Conservation (phyloP, 768 basidiomycete species). For the Boletellus sp. region DNA sequence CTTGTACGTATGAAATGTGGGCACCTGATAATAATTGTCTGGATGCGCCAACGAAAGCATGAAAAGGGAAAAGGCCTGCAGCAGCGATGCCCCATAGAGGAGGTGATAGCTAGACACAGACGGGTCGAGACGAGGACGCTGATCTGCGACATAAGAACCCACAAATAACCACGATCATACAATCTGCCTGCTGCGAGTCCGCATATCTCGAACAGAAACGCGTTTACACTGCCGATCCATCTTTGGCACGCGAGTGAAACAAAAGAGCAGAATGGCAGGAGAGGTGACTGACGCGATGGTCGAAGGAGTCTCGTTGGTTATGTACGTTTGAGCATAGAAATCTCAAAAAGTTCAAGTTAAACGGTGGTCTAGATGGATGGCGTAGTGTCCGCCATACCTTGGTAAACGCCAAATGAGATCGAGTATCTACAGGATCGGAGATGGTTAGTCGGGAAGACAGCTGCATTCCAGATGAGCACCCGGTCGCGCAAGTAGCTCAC, state of each 20-base stretch:
- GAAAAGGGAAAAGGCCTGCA: conserved; percentile 35
- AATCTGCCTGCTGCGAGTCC: conserved; percentile 46
- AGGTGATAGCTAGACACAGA: conserved; percentile 19
- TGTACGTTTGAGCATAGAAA: conserved; percentile 37
- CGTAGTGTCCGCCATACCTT: conserved; percentile 26
- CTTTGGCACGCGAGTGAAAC: conserved; percentile 13
- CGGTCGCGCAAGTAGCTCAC: conserved; percentile 11
- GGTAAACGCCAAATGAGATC: conserved; percentile 42
- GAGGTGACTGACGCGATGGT: conserved; percentile 36
- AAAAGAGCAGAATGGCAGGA: background rate
- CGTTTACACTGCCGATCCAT: conserved; percentile 49
- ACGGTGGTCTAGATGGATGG: background rate
- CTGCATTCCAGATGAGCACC: too few relatives aligned
- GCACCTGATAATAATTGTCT: conserved; percentile 42
- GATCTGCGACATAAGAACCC: conserved; percentile 10
- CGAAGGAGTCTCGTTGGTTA: conserved; percentile 36
- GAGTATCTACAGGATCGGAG: conserved; percentile 26
- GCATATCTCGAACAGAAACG: conserved; percentile 42
- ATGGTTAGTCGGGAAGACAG: background rate
- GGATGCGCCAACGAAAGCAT: conserved; percentile 46
- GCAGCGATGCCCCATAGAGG: conserved; percentile 27
- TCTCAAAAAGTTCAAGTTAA: conserved; percentile 21
- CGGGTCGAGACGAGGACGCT: background rate
- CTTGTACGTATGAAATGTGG: background rate
- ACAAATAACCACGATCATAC: conserved; percentile 55